Percentiles rank a stretch among this genome's conserved stretches.
Evolutionary conservation across 202 grass and related monocot genomes (phyloP).

Genomic region (Digitaria exilis): DNA sequence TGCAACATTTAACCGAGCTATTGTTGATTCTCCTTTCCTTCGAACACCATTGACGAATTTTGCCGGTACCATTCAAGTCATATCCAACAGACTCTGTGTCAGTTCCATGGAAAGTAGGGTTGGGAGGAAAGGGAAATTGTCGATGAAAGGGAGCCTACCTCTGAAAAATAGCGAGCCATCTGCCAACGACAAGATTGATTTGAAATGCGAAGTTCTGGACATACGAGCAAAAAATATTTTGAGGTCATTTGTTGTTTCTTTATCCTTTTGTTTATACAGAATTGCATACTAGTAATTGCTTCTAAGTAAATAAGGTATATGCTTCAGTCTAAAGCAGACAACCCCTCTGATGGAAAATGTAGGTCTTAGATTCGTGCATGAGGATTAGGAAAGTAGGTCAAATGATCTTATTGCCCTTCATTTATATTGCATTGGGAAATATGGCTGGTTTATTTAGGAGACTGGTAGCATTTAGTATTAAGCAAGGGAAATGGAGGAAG

Average conservation of each 20-base stretch:
- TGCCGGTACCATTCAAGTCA: slow-evolving; percentile 67
- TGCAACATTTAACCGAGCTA: slow-evolving; percentile 91
- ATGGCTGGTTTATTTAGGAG: background rate
- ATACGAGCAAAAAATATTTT: slow-evolving; percentile 95
- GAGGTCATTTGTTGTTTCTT: slow-evolving; percentile 54
- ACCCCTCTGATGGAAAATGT: background rate
- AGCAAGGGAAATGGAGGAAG: slow-evolving; percentile 5
- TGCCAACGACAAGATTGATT: slow-evolving; percentile 74
- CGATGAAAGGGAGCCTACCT: slow-evolving; percentile 91
- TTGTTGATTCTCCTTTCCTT: slow-evolving; percentile 86
- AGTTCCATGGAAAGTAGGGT: slow-evolving; percentile 94
- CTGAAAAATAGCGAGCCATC: slow-evolving; percentile 85
- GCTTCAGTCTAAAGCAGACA: background rate
- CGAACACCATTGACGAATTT: slow-evolving; percentile 90
- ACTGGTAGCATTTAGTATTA: background rate
- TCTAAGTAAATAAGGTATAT: slow-evolving; percentile 28
- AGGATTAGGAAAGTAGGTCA: background rate
- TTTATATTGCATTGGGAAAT: background rate
- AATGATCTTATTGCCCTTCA: background rate
- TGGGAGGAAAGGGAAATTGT: slow-evolving; percentile 91
- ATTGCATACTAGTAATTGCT: slow-evolving; percentile 18
- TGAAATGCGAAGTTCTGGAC: slow-evolving; percentile 99
- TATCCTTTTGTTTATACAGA: slow-evolving; percentile 23
- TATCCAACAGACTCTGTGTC: slow-evolving; percentile 89
- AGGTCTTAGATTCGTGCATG: background rate